Base-by-base conservation (phyloP, 805 yeast species). In the Zygosaccharomyces kombuchaensis region DNA sequence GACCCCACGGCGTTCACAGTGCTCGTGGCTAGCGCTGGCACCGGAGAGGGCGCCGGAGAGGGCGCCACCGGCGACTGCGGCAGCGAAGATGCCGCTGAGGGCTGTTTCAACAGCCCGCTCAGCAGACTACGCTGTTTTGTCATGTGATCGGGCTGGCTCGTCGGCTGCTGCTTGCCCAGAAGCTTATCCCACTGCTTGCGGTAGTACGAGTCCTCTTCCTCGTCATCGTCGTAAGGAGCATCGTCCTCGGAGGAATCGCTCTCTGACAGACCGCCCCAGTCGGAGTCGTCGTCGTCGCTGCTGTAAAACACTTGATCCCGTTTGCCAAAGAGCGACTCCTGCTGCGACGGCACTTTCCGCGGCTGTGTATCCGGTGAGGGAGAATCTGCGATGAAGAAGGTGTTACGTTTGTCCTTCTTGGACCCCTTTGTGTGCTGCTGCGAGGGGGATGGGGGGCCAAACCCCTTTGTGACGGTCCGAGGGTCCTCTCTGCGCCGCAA, bases 281-380 rank as follows among this genome's bases (percentile, higher is more conserved):
- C 67, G 4, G 68, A 62, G 29, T 59, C 65, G 12, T 62, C 66
- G 26, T 63, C 69, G 19, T 64, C 70, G 36, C 67, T 60, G 34
- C 66, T 61, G 40, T 63, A 57, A 34, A 61, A 63, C 22, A 61
- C 48, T 22, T 54, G 56, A 27, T 43, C 48, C 14, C 52, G 52
- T 12, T 41, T 49, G 4, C 53, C 55, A 25, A 54, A 54, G 9
- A 54, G 34, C 7, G 55, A 52, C 19, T 48, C 52, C 38, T 45
- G 54, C 23, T 44, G 44, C 14, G 49, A 43, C 14, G 44, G 44
- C 32, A 40, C 34, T 7, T 45, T n/a, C 7, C 23, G 32, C 22
- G 25, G 36, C 34, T 13, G 36, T 30, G 38, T 30, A 26, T 36
- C 39, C 12, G 45, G 44, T 26, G 48, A 42, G 6, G 50, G 54